These are phyloP conservation scores for Arthonia radiata DNA, from an alignment of 495 filamentous ascomycete genomes.

Conservation along the genomic window DNA sequence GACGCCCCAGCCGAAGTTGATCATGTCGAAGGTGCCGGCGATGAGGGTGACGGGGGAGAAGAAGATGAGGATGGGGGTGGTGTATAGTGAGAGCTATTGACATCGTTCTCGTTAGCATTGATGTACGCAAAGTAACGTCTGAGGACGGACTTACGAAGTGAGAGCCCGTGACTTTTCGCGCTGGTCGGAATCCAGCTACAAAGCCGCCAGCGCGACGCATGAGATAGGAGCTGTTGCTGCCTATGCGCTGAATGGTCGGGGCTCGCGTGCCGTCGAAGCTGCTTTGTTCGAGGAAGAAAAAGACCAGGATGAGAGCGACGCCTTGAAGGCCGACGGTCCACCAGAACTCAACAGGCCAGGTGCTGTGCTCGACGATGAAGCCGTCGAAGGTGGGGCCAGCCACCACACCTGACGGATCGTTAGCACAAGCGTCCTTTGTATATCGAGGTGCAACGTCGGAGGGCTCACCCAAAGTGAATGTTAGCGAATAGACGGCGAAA, in stretches of 20 bases:
- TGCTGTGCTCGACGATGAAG: slow-evolving; percentile 17
- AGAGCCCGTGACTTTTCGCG: slow-evolving; percentile 3
- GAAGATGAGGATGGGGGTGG: slow-evolving; percentile 18
- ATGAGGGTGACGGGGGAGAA: slow-evolving; percentile 20
- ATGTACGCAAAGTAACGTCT: slow-evolving; percentile 11
- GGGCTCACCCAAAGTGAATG: too few species aligned
- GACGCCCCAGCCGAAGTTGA: slow-evolving; percentile 22
- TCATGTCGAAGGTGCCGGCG: slow-evolving; percentile 18
- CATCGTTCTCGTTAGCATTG: slow-evolving; percentile 8
- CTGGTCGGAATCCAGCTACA: slow-evolving; percentile 6
- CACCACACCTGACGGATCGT: slow-evolving; percentile 16
- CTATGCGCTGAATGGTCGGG: too few species aligned
- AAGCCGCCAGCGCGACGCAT: slow-evolving; percentile 3
- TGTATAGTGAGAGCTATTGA: slow-evolving; percentile 10
- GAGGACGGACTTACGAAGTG: slow-evolving; percentile 7
- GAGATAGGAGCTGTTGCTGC: too few species aligned
- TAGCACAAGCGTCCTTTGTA: slow-evolving; percentile 22
- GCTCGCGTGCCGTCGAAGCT: too few species aligned
- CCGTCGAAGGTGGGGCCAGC: slow-evolving; percentile 21
- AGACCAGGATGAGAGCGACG: slow-evolving; percentile 17
- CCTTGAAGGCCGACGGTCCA: slow-evolving; percentile 22
- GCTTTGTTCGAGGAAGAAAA: slow-evolving; percentile 23
- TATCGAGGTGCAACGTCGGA: too few species aligned
- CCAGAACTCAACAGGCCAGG: slow-evolving; percentile 25
- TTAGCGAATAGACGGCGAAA: slow-evolving; percentile 18